phyloP scores from a whole-genome alignment of 192 early-diverging fungal species.

The Coemansia sp. region DNA sequence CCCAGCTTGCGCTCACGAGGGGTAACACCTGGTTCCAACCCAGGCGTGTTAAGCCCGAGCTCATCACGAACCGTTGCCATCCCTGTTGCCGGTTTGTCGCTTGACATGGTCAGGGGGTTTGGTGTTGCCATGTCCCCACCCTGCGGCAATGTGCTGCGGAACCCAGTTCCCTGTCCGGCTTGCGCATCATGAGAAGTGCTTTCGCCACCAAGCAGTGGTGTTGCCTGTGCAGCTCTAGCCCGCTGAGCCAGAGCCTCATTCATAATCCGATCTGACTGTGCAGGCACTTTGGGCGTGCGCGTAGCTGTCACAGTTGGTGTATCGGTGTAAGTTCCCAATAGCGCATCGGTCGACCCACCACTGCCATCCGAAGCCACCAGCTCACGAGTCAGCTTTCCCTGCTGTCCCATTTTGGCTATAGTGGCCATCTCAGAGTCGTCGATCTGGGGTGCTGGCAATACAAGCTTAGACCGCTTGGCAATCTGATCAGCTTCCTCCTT shows the following conservation, averaged over 20 bases:
- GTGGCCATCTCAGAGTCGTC: constrained; percentile 86
- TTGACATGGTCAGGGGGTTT: constrained; percentile 63
- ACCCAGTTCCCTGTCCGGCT: constrained; percentile 58
- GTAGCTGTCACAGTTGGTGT: constrained; percentile 48
- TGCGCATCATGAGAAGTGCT: constrained; percentile 20
- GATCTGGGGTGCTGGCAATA: constrained; percentile 89
- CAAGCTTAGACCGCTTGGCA: constrained; percentile 71
- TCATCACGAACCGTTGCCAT: constrained; percentile 64
- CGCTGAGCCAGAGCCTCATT: constrained; percentile 82
- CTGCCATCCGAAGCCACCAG: constrained; percentile 61
- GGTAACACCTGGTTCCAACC: constrained; percentile 57
- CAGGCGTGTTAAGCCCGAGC: constrained; percentile 59
- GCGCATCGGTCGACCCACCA: constrained; percentile 59
- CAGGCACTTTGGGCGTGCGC: constrained; percentile 52
- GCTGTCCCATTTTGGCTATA: constrained; percentile 85
- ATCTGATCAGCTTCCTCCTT: constrained; percentile 69
- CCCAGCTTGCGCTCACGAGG: constrained; percentile 64
- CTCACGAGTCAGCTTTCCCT: constrained; percentile 71
- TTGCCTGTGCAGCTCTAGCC: constrained; percentile 70
- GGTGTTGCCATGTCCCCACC: constrained; percentile 65
- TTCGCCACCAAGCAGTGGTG: constrained; percentile 84
- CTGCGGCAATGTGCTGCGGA: constrained; percentile 63
- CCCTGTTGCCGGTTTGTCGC: constrained; percentile 52
- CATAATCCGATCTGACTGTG: constrained; percentile 65
- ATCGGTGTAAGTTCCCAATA: constrained; percentile 74